These are phyloP conservation scores for Selaginella tamariscina DNA, from an alignment of 75 land plant genomes.

Conservation along the genomic window DNA sequence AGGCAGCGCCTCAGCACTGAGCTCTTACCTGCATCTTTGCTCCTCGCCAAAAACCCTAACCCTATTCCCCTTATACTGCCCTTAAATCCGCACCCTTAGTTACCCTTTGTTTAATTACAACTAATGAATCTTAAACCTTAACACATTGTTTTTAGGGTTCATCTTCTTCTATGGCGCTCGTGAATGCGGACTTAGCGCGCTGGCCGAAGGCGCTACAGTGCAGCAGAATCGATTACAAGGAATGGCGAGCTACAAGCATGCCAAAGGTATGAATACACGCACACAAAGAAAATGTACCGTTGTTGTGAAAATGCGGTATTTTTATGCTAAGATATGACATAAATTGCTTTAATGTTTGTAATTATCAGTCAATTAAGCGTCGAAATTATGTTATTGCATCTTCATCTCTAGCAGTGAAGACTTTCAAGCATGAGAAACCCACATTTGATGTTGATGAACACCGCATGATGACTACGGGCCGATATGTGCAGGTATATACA, in stretches of 20 bases:
- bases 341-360: not conserved
- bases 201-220: not conserved
- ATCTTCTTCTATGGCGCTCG: not conserved
- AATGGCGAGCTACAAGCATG: not conserved
- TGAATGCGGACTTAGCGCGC: not conserved
- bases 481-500: not conserved
- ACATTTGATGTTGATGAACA: not conserved
- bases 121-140: no score
- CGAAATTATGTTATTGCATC: not conserved
- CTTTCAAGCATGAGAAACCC: not conserved
- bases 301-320: no score
- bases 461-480: not conserved
- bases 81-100: no score
- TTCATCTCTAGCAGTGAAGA: not conserved
- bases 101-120: no score
- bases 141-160: not conserved
- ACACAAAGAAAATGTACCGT: no score
- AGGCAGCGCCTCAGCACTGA: not conserved
- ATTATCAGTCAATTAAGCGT: not conserved
- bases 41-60: not conserved
- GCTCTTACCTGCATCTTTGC: not conserved
- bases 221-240: not conserved
- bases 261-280: no score
- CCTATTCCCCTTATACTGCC: no score
- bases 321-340: not conserved